Percentiles rank a stretch among this genome's conserved stretches.
These are phyloP conservation scores for Chaetomium globosum DNA, from an alignment of 2,329 filamentous ascomycete species.

Conservation along the genomic window DNA sequence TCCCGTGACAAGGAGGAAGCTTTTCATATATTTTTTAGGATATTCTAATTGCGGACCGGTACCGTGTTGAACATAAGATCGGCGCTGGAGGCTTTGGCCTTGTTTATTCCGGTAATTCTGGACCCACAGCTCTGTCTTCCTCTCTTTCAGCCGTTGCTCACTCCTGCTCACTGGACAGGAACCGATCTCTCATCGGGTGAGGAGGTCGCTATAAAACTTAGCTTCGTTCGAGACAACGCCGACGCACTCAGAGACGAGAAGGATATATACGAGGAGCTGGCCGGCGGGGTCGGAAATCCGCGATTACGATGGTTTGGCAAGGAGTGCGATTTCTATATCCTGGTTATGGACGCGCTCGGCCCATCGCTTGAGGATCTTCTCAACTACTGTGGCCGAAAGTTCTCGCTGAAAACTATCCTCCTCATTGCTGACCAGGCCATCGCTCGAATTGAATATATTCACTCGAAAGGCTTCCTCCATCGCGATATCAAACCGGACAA, in stretches of 20 bases:
- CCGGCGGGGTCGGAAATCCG: constrained; percentile 11
- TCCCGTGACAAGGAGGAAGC: too few relatives aligned
- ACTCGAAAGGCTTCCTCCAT: constrained; percentile 98
- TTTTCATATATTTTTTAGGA: too few relatives aligned
- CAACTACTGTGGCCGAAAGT: constrained; percentile 99
- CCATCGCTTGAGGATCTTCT: constrained; percentile 86
- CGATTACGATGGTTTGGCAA: constrained; percentile 18
- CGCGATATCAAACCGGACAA: constrained; percentile 99
- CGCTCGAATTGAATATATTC: constrained; percentile 97
- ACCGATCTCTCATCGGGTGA: constrained; percentile 99
- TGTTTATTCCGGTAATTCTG: too few relatives aligned
- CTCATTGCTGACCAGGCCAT: constrained; percentile 96
- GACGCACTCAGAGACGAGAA: constrained; percentile 68
- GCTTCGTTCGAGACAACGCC: constrained; percentile 89
- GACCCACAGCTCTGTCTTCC: too few relatives aligned
- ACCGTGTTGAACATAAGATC: too few relatives aligned
- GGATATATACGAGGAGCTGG: constrained; percentile 17
- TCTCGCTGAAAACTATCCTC: constrained; percentile 95
- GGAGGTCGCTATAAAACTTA: constrained; percentile 98
- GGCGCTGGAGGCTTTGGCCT: too few relatives aligned
- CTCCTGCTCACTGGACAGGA: constrained; percentile 50
- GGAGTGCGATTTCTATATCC: constrained; percentile 89
- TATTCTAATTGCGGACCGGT: too few relatives aligned
- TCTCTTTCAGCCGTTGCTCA: constrained; percentile 18
- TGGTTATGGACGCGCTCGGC: constrained; percentile 94